Evolutionary conservation across 2,329 filamentous ascomycete species (phyloP).

Genomic region (Aspergillus sp.): DNA sequence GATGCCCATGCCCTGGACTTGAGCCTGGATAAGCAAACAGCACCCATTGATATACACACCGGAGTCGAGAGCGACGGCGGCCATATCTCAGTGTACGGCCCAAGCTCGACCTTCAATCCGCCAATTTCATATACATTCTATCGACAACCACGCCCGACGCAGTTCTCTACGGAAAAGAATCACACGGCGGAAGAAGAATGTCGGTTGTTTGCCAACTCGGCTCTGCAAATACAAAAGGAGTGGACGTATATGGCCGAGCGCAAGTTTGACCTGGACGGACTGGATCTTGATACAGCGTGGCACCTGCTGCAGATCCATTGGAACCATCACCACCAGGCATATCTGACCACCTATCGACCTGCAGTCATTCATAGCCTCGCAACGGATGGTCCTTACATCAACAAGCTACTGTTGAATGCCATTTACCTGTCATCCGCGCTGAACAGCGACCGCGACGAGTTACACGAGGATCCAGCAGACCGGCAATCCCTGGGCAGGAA

Average conservation of each 20-base stretch:
- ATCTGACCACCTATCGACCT: slow-evolving; percentile 42
- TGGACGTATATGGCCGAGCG: background rate
- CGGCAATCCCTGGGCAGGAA: slow-evolving; percentile 30
- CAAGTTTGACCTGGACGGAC: slow-evolving; percentile 36
- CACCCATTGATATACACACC: background rate
- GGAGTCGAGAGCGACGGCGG: background rate
- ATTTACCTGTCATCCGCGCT: slow-evolving; percentile 40
- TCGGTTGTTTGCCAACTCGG: background rate
- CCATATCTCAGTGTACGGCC: background rate
- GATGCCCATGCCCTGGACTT: background rate
- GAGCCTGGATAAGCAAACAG: background rate
- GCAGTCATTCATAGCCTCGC: slow-evolving; percentile 42
- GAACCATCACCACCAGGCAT: slow-evolving; percentile 39
- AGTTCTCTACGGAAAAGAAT: background rate
- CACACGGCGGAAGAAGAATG: background rate
- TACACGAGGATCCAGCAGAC: slow-evolving; percentile 32
- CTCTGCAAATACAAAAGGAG: background rate
- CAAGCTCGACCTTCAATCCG: background rate
- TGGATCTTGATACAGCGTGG: slow-evolving; percentile 32
- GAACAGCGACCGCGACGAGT: slow-evolving; percentile 37
- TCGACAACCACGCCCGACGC: background rate
- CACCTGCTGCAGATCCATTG: slow-evolving; percentile 42
- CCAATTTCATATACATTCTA: background rate
- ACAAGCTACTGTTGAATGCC: slow-evolving; percentile 42
- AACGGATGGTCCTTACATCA: slow-evolving; percentile 34